Evolutionary conservation across 1,139 yeast genomes (phyloP).

Genomic region (Scheffersomyces quercinus): DNA sequence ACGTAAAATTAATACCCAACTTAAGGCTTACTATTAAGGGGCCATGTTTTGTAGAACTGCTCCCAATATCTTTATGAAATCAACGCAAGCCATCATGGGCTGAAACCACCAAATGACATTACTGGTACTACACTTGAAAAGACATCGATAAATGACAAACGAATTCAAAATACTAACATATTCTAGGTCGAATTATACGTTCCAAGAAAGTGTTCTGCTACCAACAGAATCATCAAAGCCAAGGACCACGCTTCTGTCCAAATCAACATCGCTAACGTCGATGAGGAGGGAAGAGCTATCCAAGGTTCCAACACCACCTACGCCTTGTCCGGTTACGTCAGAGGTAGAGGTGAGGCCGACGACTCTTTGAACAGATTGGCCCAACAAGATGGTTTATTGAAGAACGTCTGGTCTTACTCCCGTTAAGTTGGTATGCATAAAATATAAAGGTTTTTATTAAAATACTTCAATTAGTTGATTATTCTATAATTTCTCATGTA

Average conservation of each 20-base stretch:
- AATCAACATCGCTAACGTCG: constrained; percentile 57
- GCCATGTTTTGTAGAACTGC: too few relatives aligned
- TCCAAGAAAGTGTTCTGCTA: constrained; percentile 99
- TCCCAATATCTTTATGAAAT: too few relatives aligned
- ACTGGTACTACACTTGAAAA: too few relatives aligned
- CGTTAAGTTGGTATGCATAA: constrained; percentile 57
- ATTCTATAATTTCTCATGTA: constrained; percentile 6
- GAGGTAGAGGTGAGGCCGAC: constrained; percentile 84
- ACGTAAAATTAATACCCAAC: too few relatives aligned
- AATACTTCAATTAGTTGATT: too few relatives aligned
- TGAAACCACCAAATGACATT: too few relatives aligned
- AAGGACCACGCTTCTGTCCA: constrained; percentile 99
- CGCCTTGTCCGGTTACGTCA: constrained; percentile 95
- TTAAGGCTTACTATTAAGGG: too few relatives aligned
- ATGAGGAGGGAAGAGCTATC: constrained; percentile 94
- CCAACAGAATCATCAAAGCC: constrained; percentile 99
- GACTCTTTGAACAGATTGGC: constrained; percentile 99
- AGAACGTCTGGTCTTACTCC: constrained; percentile 99
- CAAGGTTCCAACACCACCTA: constrained; percentile 91
- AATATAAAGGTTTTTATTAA: background rate
- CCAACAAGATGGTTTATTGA: constrained; percentile 97
- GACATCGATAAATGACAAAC: too few relatives aligned
- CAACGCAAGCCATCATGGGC: too few relatives aligned
- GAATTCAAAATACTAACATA: constrained; percentile 27
- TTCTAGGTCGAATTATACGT: constrained; percentile 97